Conservation (phyloP, 1,284 basidiomycete genomes). For the Singerocomus rubriflavus region DNA sequence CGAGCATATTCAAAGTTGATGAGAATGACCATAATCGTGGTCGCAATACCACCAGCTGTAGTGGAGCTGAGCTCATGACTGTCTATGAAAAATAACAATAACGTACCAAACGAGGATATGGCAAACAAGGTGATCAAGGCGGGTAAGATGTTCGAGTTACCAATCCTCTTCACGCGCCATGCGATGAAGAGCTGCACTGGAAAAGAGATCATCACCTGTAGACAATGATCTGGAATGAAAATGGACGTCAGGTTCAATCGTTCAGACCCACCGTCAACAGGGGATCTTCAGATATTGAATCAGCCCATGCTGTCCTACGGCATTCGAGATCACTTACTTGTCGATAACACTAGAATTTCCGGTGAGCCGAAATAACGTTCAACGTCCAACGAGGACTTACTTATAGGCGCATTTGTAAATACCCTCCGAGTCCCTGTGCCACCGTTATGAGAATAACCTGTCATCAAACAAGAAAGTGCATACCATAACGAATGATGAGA, state of each 20-base stretch:
- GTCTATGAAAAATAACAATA: conserved; percentile 2
- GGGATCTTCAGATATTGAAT: conserved; percentile 15
- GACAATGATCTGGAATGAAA: neutral
- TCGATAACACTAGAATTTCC: conserved; percentile 29
- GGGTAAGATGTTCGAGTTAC: conserved; percentile 38
- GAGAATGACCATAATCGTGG: conserved; percentile 30
- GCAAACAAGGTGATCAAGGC: conserved; percentile 37
- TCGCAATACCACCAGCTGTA: conserved; percentile 46
- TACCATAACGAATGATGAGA: conserved; percentile 41
- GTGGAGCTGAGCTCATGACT: neutral
- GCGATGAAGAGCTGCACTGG: conserved; percentile 54
- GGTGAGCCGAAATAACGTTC: neutral
- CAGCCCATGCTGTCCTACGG: neutral
- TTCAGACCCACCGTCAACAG: conserved; percentile 16
- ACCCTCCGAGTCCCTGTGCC: neutral
- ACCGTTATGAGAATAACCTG: neutral
- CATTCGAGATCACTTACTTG: conserved; percentile 27
- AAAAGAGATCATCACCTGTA: conserved; percentile 45
- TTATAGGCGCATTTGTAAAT: conserved; percentile 3
- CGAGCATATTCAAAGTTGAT: conserved; percentile 12
- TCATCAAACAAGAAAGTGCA: neutral
- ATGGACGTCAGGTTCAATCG: neutral
- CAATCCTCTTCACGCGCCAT: conserved; percentile 47
- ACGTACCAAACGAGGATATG: conserved; percentile 39
- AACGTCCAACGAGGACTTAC: conserved; percentile 5